A percentile compares a stretch with the other conserved stretches of the same genome.
Conservation (phyloP, 169 alveolate species). For the Plasmodium blacklocki region DNA sequence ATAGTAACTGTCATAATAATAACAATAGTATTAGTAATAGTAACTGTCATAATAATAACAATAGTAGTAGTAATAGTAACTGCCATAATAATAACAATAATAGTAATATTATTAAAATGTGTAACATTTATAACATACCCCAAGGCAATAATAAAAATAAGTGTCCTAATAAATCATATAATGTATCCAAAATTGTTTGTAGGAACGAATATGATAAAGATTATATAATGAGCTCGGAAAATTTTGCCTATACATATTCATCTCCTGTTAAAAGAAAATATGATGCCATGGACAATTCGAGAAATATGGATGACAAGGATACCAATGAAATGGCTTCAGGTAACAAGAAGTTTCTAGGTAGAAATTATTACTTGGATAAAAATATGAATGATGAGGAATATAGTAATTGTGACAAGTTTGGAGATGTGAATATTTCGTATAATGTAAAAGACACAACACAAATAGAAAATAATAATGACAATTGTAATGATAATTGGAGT, state of each 20-base stretch:
- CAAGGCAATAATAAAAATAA: conserved; percentile 3
- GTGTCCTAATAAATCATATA: background rate
- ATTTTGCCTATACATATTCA: conserved; percentile 8
- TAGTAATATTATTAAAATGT: background rate
- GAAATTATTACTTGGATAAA: conserved; percentile 16
- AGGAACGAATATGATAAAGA: background rate
- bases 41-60: background rate
- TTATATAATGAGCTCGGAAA: conserved; percentile 4
- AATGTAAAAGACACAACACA: conserved; percentile 24
- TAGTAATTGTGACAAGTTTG: background rate
- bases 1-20: no score
- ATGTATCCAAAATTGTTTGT: no score
- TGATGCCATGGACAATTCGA: conserved; percentile 28
- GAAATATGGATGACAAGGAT: conserved; percentile 19
- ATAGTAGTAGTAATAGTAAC: background rate
- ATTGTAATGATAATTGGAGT: background rate
- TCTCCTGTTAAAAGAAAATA: conserved; percentile 70
- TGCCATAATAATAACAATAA: background rate
- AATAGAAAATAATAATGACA: background rate
- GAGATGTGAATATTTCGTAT: background rate
- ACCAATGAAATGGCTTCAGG: conserved; percentile 8
- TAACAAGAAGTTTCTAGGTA: conserved; percentile 22
- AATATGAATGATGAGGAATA: conserved; percentile 13
- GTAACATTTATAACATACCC: conserved; percentile 3
- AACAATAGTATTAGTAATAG: background rate